phyloP scores from a whole-genome alignment of 805 yeast species.

The Cyberlindnera mycetangii region DNA sequence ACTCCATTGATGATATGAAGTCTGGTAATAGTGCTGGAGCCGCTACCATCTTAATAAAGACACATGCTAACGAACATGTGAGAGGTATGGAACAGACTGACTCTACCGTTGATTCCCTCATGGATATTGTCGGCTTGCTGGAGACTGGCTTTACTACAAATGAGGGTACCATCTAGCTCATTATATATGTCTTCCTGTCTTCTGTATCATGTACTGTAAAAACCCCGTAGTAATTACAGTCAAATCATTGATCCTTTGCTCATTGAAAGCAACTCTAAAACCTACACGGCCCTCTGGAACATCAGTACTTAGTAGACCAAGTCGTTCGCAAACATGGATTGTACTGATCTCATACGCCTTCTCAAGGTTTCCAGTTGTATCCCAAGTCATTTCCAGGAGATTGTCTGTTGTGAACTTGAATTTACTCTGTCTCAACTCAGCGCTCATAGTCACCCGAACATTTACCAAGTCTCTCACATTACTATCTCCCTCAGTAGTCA shows the following conservation, averaged over 20 bases:
- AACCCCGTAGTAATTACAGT: constrained; percentile 17
- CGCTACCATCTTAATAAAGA: constrained; percentile 50
- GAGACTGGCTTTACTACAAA: constrained; percentile 32
- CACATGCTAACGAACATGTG: constrained; percentile 47
- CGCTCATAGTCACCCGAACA: not conserved
- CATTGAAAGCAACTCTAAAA: constrained; percentile 13
- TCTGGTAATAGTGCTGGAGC: constrained; percentile 66
- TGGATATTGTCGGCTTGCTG: constrained; percentile 36
- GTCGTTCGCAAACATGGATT: not conserved
- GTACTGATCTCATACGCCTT: not conserved
- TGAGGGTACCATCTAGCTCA: no score
- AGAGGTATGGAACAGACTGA: constrained; percentile 33
- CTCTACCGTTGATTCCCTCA: constrained; percentile 28
- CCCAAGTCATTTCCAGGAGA: constrained; percentile 11
- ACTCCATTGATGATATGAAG: constrained; percentile 65
- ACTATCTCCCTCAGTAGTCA: not conserved
- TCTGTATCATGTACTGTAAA: constrained; percentile 10
- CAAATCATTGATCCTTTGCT: constrained; percentile 13
- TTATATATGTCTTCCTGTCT: no score
- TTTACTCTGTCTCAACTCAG: not conserved
- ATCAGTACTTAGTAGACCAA: not conserved
- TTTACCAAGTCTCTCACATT: constrained; percentile 2
- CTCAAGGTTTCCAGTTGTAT: constrained; percentile 23
- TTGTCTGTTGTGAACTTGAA: constrained; percentile 9
- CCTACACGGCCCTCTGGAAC: not conserved